phyloP scores from a whole-genome alignment of 331 rosid genomes.

The Quercus tomentella region DNA sequence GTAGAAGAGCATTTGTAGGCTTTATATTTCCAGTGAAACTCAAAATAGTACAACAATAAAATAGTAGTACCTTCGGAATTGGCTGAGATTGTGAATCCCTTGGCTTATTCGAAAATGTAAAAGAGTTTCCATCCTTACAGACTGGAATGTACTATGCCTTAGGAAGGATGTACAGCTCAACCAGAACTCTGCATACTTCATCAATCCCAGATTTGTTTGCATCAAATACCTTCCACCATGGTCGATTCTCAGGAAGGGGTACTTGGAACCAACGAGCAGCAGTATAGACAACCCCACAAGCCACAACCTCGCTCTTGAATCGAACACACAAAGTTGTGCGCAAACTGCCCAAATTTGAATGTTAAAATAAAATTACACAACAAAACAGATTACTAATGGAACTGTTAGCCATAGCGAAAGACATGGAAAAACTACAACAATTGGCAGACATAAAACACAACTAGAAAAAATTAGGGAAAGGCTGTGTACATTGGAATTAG shows the following conservation, averaged over 20 bases:
- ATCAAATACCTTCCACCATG: conserved; percentile 98
- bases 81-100: conserved; percentile 61
- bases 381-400: background rate
- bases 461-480: background rate
- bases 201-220: conserved; percentile 85
- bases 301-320: conserved; percentile 96
- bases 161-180: conserved; percentile 87
- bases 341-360: conserved; percentile 49
- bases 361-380: conserved; percentile 4
- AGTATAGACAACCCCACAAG: conserved; percentile 94
- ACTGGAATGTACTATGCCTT: conserved; percentile 75
- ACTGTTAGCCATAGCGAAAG: background rate
- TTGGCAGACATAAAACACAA: background rate
- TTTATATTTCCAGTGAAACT: background rate
- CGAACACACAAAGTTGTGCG: conserved; percentile 91
- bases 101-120: conserved; percentile 71
- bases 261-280: conserved; percentile 92
- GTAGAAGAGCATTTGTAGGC: background rate
- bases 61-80: conserved; percentile 48
- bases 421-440: background rate
- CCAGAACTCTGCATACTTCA: conserved; percentile 85
- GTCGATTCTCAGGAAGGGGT: conserved; percentile 95
- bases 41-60: conserved; percentile 1
- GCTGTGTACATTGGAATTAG: background rate
- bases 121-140: conserved; percentile 84